phyloP scores from a whole-genome alignment of 257 asterid genomes.

The Salvia splendens region DNA sequence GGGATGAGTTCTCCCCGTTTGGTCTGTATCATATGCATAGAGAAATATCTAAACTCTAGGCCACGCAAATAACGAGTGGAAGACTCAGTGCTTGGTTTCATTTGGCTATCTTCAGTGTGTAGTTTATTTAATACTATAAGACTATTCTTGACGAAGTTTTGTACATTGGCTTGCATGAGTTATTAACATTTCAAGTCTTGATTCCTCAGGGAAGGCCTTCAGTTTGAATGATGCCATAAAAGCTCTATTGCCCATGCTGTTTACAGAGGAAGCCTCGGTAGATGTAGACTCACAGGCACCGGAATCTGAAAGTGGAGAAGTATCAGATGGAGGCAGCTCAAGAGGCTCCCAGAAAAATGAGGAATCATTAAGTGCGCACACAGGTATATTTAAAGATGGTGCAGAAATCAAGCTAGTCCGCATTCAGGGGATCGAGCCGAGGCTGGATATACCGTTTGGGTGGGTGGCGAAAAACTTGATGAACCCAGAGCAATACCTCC shows the following conservation, averaged over 20 bases:
- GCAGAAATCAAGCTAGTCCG: conserved; percentile 73
- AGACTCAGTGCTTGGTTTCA: neutral
- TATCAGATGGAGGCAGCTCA: conserved; percentile 45
- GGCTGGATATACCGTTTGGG: conserved; percentile 79
- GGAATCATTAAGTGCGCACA: conserved; percentile 32
- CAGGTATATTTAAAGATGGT: conserved; percentile 41
- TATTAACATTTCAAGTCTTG: neutral
- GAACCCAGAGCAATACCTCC: conserved; percentile 93
- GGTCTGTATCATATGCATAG: no score
- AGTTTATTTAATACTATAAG: no score
- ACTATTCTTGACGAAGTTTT: neutral
- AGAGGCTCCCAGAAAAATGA: conserved; percentile 40
- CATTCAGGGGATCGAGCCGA: conserved; percentile 89
- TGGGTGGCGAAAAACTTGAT: conserved; percentile 93
- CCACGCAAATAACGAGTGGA: neutral
- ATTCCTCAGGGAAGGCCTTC: conserved; percentile 65
- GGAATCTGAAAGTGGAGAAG: conserved; percentile 49
- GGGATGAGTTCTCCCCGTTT: no score
- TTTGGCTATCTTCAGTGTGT: neutral
- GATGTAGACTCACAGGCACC: conserved; percentile 24
- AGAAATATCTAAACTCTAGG: neutral
- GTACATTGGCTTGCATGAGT: neutral
- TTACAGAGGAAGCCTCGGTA: conserved; percentile 39
- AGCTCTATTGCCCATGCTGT: conserved; percentile 69
- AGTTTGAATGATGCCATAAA: conserved; percentile 76